A percentile compares a stretch with the other conserved stretches of the same genome.
These are phyloP conservation scores for Ceratopteris richardii DNA, from an alignment of 75 land plant genomes.

Conservation along the genomic window DNA sequence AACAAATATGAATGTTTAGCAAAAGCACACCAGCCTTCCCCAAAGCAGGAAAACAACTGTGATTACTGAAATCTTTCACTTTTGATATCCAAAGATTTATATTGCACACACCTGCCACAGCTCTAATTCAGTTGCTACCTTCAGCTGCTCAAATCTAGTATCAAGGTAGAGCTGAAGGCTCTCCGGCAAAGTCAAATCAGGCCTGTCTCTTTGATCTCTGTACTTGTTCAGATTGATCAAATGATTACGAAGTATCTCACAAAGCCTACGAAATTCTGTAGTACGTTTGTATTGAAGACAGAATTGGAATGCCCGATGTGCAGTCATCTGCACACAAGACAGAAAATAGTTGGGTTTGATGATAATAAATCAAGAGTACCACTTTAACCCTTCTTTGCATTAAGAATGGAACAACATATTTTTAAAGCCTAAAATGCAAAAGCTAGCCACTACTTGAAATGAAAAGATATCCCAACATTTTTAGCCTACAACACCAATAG, in stretches of 20 bases:
- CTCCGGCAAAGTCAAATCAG: slow-evolving; percentile 81
- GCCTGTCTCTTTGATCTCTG: slow-evolving; percentile 86
- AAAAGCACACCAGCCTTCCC: no score
- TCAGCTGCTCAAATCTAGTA: slow-evolving; percentile 89
- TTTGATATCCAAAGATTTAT: no score
- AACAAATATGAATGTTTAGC: no score
- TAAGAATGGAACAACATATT: no score
- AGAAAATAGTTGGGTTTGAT: slow-evolving; percentile 3
- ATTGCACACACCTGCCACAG: slow-evolving; percentile 91
- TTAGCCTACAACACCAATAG: no score
- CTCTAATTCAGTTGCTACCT: slow-evolving; percentile 86
- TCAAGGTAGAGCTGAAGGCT: slow-evolving; percentile 82
- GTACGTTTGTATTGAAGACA: slow-evolving; percentile 92
- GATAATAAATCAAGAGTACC: neutral
- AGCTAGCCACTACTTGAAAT: no score
- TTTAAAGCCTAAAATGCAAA: no score
- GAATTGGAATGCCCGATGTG: slow-evolving; percentile 89
- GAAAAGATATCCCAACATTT: no score
- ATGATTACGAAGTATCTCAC: slow-evolving; percentile 90
- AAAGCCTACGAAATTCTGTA: slow-evolving; percentile 82
- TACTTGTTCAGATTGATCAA: slow-evolving; percentile 78
- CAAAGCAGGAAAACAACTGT: no score
- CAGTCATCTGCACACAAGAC: slow-evolving; percentile 63
- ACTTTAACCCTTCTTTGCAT: no score
- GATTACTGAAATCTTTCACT: no score